Evolutionary conservation across 805 yeast genomes (phyloP).

Genomic region (Candida methanosorbosa): DNA sequence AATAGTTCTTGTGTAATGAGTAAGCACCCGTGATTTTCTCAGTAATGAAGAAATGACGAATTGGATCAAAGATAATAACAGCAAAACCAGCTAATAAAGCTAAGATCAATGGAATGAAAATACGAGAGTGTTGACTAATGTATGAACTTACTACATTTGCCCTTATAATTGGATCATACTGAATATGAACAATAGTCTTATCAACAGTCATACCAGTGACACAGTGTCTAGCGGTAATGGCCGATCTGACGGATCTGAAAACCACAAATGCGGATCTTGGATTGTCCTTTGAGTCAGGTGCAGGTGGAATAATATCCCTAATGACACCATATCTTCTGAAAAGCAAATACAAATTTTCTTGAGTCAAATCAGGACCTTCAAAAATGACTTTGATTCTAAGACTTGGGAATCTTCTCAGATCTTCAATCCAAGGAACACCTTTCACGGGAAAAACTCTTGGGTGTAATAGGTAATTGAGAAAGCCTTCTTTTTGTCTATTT

Average conservation of each 20-base stretch:
- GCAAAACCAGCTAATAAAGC: conserved; percentile 78
- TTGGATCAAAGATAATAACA: conserved; percentile 86
- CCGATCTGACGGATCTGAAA: conserved; percentile 52
- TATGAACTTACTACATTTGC: conserved; percentile 48
- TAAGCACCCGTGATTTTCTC: conserved; percentile 60
- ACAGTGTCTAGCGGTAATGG: conserved; percentile 86
- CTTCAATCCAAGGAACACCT: conserved; percentile 97
- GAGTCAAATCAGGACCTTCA: conserved; percentile 69
- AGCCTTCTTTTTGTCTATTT: conserved; percentile 17
- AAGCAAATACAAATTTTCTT: conserved; percentile 68
- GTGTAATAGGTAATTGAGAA: conserved; percentile 32
- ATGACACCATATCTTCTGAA: conserved; percentile 86
- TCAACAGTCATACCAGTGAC: conserved; percentile 67
- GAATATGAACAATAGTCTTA: conserved; percentile 62
- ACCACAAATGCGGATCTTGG: conserved; percentile 44
- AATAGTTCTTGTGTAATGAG: conserved; percentile 35
- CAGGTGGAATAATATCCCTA: conserved; percentile 56
- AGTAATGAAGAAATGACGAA: conserved; percentile 70
- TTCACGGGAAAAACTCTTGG: conserved; percentile 66
- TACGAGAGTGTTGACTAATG: conserved; percentile 68
- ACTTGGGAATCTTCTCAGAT: conserved; percentile 70
- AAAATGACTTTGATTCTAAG: conserved; percentile 54
- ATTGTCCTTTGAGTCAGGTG: conserved; percentile 34
- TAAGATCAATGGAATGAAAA: conserved; percentile 70
- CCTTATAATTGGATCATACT: conserved; percentile 50